A percentile compares a stretch with the other conserved stretches of the same genome.
Evolutionary conservation across 129 eudicot genomes (phyloP).

Genomic region (Flaveria robusta): DNA sequence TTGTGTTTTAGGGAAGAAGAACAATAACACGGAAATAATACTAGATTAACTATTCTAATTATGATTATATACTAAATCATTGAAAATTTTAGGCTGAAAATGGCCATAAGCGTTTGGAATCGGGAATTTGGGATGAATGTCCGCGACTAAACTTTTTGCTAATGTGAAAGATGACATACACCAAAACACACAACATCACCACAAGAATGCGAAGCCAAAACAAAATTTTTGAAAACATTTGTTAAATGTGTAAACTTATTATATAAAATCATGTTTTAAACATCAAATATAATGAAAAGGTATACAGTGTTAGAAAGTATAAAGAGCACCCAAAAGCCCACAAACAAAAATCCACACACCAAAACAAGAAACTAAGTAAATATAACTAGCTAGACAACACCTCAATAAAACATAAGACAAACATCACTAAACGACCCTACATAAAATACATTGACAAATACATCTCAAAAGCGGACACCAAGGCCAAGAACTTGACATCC

Average conservation of each 20-base stretch:
- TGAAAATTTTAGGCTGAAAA: no score
- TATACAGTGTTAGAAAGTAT: not conserved
- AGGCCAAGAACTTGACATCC: not conserved
- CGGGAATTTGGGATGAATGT: not conserved
- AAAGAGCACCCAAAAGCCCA: not conserved
- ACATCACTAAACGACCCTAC: not conserved
- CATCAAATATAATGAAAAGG: not conserved
- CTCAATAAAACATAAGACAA: not conserved
- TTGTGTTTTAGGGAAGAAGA: not conserved
- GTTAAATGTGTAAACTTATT: not conserved
- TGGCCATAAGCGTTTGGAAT: not conserved
- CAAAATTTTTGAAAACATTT: not conserved
- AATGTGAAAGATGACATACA: no score
- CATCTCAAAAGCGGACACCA: not conserved
- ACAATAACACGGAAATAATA: not conserved
- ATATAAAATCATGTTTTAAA: not conserved
- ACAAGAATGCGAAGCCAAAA: not conserved
- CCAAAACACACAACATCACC: not conserved
- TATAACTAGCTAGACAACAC: not conserved
- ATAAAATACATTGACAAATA: not conserved
- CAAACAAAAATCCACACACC: not conserved
- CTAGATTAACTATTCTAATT: not conserved
- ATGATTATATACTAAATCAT: no score
- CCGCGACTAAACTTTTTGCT: no score
- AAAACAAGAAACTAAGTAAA: not conserved